A percentile compares a stretch with the other conserved stretches of the same genome.
phyloP scores from a whole-genome alignment of 1,139 yeast species.

The Candida dubliniensis region DNA sequence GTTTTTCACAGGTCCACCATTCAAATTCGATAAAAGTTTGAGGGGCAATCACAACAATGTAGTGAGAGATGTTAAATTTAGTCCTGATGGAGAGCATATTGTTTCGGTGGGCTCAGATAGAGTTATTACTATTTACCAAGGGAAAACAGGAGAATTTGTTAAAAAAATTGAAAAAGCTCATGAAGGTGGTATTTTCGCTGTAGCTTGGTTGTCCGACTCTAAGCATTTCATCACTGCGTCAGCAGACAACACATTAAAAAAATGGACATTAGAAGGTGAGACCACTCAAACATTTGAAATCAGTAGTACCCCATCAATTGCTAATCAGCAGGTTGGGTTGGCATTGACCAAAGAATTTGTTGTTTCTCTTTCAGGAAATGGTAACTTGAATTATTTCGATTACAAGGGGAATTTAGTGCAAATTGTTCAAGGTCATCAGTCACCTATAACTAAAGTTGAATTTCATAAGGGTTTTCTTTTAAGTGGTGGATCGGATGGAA shows the following conservation, averaged over 20 bases:
- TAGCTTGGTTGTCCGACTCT: constrained; percentile 69
- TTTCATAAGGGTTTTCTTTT: constrained; percentile 29
- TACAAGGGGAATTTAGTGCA: constrained; percentile 39
- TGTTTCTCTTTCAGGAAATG: constrained; percentile 69
- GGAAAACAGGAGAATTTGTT: constrained; percentile 77
- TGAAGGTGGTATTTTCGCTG: constrained; percentile 77
- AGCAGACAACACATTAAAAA: constrained; percentile 74
- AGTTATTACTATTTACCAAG: constrained; percentile 75
- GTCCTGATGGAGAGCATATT: constrained; percentile 72
- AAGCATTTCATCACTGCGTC: constrained; percentile 72
- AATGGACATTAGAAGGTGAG: constrained; percentile 50
- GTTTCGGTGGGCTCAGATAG: constrained; percentile 91
- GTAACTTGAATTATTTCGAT: constrained; percentile 65
- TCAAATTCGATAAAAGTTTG: constrained; percentile 73
- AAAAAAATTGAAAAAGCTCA: constrained; percentile 58
- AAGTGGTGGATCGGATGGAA: constrained; percentile 88
- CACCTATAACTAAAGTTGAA: constrained; percentile 59
- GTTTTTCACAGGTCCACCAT: constrained; percentile 90
- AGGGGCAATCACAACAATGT: constrained; percentile 77
- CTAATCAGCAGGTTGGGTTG: constrained; percentile 80
- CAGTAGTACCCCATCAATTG: constrained; percentile 30
- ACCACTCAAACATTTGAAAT: constrained; percentile 42
- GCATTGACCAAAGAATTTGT: constrained; percentile 61
- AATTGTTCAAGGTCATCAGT: constrained; percentile 75
- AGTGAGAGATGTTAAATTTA: constrained; percentile 76